Conservation (phyloP, 2,329 filamentous ascomycete genomes). For the Colletotrichum karsti region DNA sequence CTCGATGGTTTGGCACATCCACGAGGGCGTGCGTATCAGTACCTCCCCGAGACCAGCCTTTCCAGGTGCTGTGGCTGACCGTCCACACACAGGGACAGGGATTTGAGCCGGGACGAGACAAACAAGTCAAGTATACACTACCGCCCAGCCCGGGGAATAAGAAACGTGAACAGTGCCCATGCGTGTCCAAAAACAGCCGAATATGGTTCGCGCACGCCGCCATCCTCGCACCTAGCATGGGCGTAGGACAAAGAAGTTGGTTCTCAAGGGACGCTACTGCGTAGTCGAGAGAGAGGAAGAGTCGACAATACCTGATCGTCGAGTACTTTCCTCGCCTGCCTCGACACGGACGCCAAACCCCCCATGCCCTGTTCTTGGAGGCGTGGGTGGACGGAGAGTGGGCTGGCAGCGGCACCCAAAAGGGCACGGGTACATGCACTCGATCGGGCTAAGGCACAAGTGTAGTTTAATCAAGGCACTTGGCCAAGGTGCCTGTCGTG, state of each 20-base stretch:
- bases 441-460: conserved; percentile 1
- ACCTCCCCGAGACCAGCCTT: conserved; percentile 11
- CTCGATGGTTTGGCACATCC: conserved; percentile 11
- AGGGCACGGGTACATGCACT: conserved; percentile 8
- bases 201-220: conserved; percentile 12
- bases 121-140: conserved; percentile 1
- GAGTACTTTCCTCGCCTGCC: conserved; percentile 8
- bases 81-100: neutral
- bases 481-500: neutral
- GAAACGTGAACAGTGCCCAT: conserved; percentile 23
- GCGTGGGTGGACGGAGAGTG: neutral
- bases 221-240: neutral
- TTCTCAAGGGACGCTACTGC: neutral
- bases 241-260: neutral
- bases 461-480: neutral
- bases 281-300: too few relatives aligned
- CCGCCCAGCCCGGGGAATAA: conserved; percentile 25
- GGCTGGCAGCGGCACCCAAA: conserved; percentile 6
- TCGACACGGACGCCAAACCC: neutral
- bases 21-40: conserved; percentile 21
- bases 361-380: neutral
- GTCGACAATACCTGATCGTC: neutral
- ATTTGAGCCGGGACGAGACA: conserved; percentile 3
- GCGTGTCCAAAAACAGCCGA: conserved; percentile 25
- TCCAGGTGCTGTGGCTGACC: neutral